Evolutionary conservation across 164 flowering plant species (phyloP).

Genomic region (Umbellularia californica): DNA sequence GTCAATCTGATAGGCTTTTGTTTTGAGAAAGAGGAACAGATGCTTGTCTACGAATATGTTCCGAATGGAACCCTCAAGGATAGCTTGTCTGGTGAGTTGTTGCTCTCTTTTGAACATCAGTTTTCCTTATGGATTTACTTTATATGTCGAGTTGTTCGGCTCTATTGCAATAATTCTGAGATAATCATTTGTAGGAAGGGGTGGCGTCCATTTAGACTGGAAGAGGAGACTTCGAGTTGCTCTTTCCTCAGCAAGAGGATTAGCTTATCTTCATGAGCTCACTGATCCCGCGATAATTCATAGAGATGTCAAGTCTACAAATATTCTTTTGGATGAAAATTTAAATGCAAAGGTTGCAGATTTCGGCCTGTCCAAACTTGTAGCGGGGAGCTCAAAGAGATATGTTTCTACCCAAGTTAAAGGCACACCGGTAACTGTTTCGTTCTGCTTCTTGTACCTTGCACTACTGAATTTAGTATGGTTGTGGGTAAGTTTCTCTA

Average conservation of each 20-base stretch:
- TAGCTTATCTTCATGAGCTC: constrained; percentile 40
- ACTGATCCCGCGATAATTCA: constrained; percentile 44
- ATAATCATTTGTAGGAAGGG: constrained; percentile 24
- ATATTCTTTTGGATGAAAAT: constrained; percentile 34
- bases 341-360: constrained; percentile 40
- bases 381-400: constrained; percentile 18
- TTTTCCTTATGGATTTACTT: not conserved
- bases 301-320: constrained; percentile 38
- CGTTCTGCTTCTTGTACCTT: no score
- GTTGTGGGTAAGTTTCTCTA: not conserved
- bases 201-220: constrained; percentile 35
- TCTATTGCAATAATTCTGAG: not conserved
- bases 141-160: not conserved
- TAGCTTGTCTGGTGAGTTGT: constrained; percentile 46
- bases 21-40: constrained; percentile 72
- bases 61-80: constrained; percentile 61
- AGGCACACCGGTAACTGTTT: constrained; percentile 36
- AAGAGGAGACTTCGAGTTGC: constrained; percentile 31
- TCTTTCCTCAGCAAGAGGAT: constrained; percentile 39
- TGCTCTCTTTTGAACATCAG: not conserved
- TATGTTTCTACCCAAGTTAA: constrained; percentile 41
- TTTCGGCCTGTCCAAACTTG: constrained; percentile 37
- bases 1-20: constrained; percentile 63
- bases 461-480: no score
- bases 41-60: constrained; percentile 63